Evolutionary conservation across 176 grass and related monocot species (phyloP), one percentile per base, ranked within the genome.

Genomic region (Rhynchospora pubera): DNA sequence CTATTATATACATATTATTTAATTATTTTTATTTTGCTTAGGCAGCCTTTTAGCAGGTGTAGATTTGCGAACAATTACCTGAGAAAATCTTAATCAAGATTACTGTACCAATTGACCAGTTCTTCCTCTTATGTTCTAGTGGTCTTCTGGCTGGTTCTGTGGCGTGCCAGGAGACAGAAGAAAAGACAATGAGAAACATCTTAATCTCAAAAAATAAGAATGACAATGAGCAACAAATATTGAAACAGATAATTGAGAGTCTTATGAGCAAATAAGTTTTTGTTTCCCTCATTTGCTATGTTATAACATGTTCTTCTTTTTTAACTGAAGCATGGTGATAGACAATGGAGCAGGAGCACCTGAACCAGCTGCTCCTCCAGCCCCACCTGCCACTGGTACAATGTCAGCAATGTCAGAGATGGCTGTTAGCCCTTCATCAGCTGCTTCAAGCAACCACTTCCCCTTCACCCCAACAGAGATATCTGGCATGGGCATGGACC

Each of bases 341-440:
- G 91, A 94, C 79, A 90, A 83, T 65, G 84, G 82, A 65, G 45
- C 79, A 16, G 46, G 44, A 65, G 42, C 39, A 12, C 13, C 79
- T 10, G 62, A 64, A 64, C 44, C 79, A 50, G 61, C 59, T 65
- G 89, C 59, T 22, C 68, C 73, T 85, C 90, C 85, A 62, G 79
- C 66, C 43, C 89, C 86, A 73, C 84, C 75, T 83, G 87, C 82
- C 15, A 53, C 82, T 79, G 86, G 86, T 44, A 78, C 74, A 19
- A 89, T 85, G 85, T 87, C 86, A 65, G 91, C 91, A 63, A 87
- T 92, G 86, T 92, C 94, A 59, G 94, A 97, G 60, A 94, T 97
- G 94, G 92, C 85, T 62, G 82, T 94, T 87, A 97, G 94, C 80
- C 92, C 94, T 48, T 89, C 90, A 78, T 94, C 94, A 68, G 94